Base-by-base conservation (phyloP, 805 yeast species). In the Ogataea corticis region DNA sequence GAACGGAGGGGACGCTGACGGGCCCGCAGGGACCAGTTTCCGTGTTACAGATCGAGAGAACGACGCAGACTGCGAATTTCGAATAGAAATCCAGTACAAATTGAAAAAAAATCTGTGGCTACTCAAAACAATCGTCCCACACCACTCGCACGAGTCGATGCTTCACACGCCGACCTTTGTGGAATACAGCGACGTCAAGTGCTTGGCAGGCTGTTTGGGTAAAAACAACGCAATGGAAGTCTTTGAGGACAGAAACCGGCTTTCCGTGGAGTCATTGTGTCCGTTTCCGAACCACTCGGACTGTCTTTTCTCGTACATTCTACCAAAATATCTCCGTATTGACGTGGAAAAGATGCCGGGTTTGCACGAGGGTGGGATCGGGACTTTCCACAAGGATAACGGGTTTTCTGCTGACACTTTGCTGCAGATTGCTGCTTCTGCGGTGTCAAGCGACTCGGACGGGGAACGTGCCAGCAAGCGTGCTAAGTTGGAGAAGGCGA, bases 41-140 rank as follows among this genome's bases (percentile, higher is more conserved):
- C 19, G 36, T 11, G 30, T 12, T 7, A 36, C 5, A 4, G 18
- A 40, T 15, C 25, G 27, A 25, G 40, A 37, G 11, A 37, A 41
- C 12, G 45, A 51, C 27, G 40, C 45, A 21, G 49, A 49, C 13
- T 60, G 64, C 32, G 52, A 54, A 12, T 60, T 58, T 37, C 46
- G 57, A 37, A 48, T 51, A 5, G 64, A 60, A 23, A 51, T 60
- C 17, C 64, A 60, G 37, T 52, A 42, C 35, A 60, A 60, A 38
- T 45, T 50, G 23, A 54, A 57, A 19, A 59, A 54, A 41, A 41
- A 48, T n/a, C 38, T 50, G 7, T 60, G 64, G 64, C 36, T 60
- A 15, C 35, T 60, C 41, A 60, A 60, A 44, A 55, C 63, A 3
- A 51, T 57, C 11, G 31, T 33, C 4, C 30, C 42, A 34, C 32